phyloP scores from a whole-genome alignment of 192 early-diverging fungal species.

The Entomortierella lignicola region DNA sequence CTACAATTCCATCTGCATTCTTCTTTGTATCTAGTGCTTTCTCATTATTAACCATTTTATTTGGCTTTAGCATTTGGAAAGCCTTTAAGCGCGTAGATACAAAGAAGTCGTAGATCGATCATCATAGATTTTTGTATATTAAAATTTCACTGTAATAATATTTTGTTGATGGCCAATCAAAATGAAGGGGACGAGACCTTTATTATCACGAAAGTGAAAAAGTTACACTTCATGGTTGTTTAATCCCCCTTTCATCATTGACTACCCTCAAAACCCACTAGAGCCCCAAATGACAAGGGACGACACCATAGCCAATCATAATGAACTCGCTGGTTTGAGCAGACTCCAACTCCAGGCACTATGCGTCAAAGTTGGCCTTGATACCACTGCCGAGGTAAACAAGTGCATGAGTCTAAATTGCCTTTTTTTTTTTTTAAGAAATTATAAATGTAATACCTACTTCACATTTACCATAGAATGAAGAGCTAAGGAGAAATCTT shows the following conservation, averaged over 20 bases:
- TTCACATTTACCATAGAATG: constrained; percentile 4
- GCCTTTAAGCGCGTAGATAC: constrained; percentile 9
- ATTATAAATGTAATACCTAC: too few relatives aligned
- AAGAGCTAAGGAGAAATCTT: constrained; percentile 9
- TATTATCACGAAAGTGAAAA: not conserved
- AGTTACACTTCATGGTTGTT: not conserved
- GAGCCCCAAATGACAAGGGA: constrained; percentile 16
- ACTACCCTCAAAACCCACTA: not conserved
- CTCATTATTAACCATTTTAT: constrained; percentile 1
- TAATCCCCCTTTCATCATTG: not conserved
- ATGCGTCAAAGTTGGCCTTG: constrained; percentile 40
- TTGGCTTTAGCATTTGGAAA: constrained; percentile 1
- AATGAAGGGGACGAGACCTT: not conserved
- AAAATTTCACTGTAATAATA: too few relatives aligned
- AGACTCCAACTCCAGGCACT: constrained; percentile 46
- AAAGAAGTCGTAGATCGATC: too few relatives aligned
- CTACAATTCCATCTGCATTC: constrained; percentile 19
- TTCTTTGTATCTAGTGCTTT: constrained; percentile 11
- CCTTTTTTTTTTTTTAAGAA: not conserved
- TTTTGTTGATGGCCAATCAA: too few relatives aligned
- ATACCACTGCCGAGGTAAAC: constrained; percentile 31
- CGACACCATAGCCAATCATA: not conserved
- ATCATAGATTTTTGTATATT: too few relatives aligned
- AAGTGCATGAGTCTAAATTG: not conserved
- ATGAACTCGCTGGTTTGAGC: constrained; percentile 7